Percentiles rank a stretch among this genome's conserved stretches.
Conservation (phyloP, 2,329 filamentous ascomycete species). For the Penicillium sp. region DNA sequence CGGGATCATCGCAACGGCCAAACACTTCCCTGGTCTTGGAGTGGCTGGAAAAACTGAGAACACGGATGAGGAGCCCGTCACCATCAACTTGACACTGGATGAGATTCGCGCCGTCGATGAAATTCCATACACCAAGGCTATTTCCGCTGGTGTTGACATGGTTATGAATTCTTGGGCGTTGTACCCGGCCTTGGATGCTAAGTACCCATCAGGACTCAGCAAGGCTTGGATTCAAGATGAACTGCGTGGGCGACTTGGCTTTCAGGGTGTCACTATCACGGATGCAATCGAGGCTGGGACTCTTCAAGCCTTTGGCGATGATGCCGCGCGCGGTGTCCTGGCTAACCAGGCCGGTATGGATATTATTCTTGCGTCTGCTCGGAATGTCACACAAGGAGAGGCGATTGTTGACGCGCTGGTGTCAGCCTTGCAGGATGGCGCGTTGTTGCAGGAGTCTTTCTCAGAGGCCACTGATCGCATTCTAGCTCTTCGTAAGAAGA, state of each 20-base stretch:
- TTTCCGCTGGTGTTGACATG: slow-evolving; percentile 37
- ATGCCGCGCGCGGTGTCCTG: slow-evolving; percentile 32
- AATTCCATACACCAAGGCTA: slow-evolving; percentile 33
- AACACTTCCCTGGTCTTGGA: slow-evolving; percentile 43
- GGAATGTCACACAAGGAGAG: slow-evolving; percentile 40
- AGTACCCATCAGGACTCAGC: slow-evolving; percentile 36
- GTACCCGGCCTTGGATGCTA: slow-evolving; percentile 37
- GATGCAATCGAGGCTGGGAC: slow-evolving; percentile 40
- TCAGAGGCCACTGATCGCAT: slow-evolving; percentile 28
- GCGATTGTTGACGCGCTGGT: slow-evolving; percentile 30
- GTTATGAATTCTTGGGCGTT: slow-evolving; percentile 42
- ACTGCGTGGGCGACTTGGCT: slow-evolving; percentile 34
- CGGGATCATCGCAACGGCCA: slow-evolving; percentile 35
- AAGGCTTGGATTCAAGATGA: slow-evolving; percentile 35
- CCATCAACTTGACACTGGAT: slow-evolving; percentile 30
- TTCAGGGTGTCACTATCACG: slow-evolving; percentile 39
- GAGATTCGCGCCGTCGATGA: slow-evolving; percentile 36
- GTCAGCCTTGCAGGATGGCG: slow-evolving; percentile 28
- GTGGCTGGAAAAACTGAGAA: slow-evolving; percentile 32
- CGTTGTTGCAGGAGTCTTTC: slow-evolving; percentile 22
- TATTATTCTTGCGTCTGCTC: slow-evolving; percentile 37
- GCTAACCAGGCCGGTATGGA: slow-evolving; percentile 40
- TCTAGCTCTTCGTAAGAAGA: slow-evolving; percentile 21
- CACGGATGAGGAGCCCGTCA: slow-evolving; percentile 38
- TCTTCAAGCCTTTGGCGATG: slow-evolving; percentile 32